Conservation (phyloP, 371 early-diverging fungal species). For the Neoconidiobolus thromboides region DNA sequence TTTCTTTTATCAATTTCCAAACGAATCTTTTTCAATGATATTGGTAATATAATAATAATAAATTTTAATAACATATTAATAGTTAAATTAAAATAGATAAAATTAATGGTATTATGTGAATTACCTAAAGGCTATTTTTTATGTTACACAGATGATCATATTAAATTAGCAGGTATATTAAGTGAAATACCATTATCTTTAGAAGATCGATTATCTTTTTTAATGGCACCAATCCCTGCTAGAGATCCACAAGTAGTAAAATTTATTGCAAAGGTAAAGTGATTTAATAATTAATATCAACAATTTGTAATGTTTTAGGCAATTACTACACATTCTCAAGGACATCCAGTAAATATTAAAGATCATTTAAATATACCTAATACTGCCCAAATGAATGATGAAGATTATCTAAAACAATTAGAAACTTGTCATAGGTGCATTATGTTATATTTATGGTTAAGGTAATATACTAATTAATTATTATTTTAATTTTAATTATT, state of each 20-base stretch:
- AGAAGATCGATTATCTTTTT: background rate
- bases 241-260: background rate
- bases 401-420: background rate
- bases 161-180: background rate
- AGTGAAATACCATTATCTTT: background rate
- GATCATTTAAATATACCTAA: background rate
- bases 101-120: too few species aligned
- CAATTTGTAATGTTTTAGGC: background rate
- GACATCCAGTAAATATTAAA: background rate
- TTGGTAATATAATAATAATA: background rate
- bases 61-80: background rate
- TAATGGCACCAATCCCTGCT: background rate
- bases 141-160: background rate
- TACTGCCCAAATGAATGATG: background rate
- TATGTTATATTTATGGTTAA: slow-evolving; percentile 3
- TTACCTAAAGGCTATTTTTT: background rate
- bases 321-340: background rate
- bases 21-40: background rate
- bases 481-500: too few species aligned
- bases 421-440: background rate
- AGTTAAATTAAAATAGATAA: too few species aligned
- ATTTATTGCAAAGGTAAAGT: too few species aligned
- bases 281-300: too few species aligned
- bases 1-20: slow-evolving; percentile 1
- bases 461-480: too few species aligned